Evolutionary conservation across 192 early-diverging fungal genomes (phyloP).

Genomic region (Coemansia brasiliensis): DNA sequence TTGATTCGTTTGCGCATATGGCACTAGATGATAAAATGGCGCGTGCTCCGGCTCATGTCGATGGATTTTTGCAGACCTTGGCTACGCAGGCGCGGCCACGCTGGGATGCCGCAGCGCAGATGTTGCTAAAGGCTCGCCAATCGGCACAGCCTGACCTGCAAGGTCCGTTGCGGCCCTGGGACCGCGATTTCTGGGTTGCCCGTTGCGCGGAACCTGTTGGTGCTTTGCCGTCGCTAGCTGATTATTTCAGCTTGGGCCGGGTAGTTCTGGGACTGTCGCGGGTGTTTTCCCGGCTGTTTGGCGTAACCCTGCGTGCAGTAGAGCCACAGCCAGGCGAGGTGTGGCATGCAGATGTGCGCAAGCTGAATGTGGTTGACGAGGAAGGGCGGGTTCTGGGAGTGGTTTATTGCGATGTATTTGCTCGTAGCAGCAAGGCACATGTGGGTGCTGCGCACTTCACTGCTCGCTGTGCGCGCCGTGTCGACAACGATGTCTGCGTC

Average conservation of each 20-base stretch:
- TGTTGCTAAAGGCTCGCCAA: conserved; percentile 44
- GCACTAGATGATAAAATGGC: conserved; percentile 94
- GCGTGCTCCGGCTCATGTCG: conserved; percentile 76
- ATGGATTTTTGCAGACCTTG: conserved; percentile 78
- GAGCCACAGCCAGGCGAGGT: conserved; percentile 72
- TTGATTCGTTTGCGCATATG: conserved; percentile 81
- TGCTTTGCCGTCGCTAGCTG: conserved; percentile 57
- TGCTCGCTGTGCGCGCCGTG: conserved; percentile 80
- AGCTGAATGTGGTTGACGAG: conserved; percentile 88
- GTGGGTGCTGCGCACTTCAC: conserved; percentile 95
- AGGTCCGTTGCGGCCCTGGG: conserved; percentile 70
- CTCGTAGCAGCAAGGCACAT: conserved; percentile 70
- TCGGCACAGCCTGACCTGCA: too few species aligned
- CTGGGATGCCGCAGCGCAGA: conserved; percentile 54
- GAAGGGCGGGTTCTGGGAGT: conserved; percentile 81
- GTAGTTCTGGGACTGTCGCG: conserved; percentile 83
- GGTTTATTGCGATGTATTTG: conserved; percentile 93
- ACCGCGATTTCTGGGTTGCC: conserved; percentile 71
- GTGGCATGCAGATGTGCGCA: conserved; percentile 91
- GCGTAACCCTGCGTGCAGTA: conserved; percentile 77
- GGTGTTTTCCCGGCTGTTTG: conserved; percentile 85
- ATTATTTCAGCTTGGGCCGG: conserved; percentile 86
- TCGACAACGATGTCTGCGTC: conserved; percentile 72
- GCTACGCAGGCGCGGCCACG: conserved; percentile 60
- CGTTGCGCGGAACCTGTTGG: conserved; percentile 43